Conservation (phyloP, 192 early-diverging fungal species). For the Entrophospora sp. region DNA sequence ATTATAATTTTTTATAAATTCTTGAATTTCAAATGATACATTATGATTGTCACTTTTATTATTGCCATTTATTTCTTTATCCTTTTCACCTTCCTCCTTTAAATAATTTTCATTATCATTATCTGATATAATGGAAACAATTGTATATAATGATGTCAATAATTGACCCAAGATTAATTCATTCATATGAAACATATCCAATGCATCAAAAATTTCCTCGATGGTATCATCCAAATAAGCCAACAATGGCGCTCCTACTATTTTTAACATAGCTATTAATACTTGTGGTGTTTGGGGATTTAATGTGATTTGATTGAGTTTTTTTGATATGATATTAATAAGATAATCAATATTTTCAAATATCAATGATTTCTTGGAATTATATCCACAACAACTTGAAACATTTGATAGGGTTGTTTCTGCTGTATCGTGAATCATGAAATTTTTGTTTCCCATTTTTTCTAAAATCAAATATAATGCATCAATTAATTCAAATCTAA, state of each 20-base stretch:
- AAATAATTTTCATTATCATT: too few species aligned
- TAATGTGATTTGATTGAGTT: constrained; percentile 15
- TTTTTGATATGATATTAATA: constrained; percentile 28
- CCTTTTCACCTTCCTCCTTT: constrained; percentile 11
- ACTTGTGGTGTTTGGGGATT: constrained; percentile 45
- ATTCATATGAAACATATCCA: constrained; percentile 43
- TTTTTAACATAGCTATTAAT: constrained; percentile 37
- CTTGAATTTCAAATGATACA: constrained; percentile 23
- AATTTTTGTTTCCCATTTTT: constrained; percentile 25
- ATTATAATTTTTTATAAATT: constrained; percentile 12
- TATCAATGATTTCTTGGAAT: constrained; percentile 17
- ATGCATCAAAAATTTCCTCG: constrained; percentile 46
- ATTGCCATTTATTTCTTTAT: constrained; percentile 3
- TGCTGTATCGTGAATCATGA: constrained; percentile 26
- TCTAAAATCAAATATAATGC: constrained; percentile 32
- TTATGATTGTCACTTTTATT: constrained; percentile 5
- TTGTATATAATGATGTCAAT: constrained; percentile 21
- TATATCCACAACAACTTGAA: constrained; percentile 24
- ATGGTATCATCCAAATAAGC: constrained; percentile 44
- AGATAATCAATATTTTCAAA: constrained; percentile 40
- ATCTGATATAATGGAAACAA: constrained; percentile 5
- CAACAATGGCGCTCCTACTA: constrained; percentile 34
- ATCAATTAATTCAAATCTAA: constrained; percentile 26
- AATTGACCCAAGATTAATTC: constrained; percentile 32
- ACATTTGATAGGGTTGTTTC: constrained; percentile 26